Evolutionary conservation across 345 rosid genomes (phyloP).

Genomic region (Diplotaxis tenuifolia): DNA sequence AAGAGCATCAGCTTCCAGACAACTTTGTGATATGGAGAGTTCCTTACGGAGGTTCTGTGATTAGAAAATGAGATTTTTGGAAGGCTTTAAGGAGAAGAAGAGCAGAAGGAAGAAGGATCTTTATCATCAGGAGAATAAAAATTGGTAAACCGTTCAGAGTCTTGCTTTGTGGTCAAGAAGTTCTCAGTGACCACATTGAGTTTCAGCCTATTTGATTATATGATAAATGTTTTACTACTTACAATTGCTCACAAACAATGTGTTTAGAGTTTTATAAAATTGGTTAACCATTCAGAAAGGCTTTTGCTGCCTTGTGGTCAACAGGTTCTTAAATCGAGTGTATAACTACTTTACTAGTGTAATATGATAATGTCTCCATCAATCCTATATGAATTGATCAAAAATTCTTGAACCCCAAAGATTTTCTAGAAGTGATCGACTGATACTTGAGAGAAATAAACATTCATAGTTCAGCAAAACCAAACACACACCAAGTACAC

Average conservation of each 20-base stretch:
- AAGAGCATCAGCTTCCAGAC: conserved; percentile 88
- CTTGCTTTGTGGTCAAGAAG: conserved; percentile 12
- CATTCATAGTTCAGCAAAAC: too few relatives aligned
- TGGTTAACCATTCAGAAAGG: too few relatives aligned
- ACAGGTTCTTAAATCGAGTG: too few relatives aligned
- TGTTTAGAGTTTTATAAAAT: background rate
- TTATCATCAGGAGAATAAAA: conserved; percentile 21
- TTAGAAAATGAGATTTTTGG: conserved; percentile 72
- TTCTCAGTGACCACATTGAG: conserved; percentile 12
- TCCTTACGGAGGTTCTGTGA: conserved; percentile 70
- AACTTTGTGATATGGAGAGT: conserved; percentile 77
- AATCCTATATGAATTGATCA: too few relatives aligned
- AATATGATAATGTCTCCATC: too few relatives aligned
- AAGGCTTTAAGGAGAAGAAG: background rate
- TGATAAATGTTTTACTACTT: conserved; percentile 25
- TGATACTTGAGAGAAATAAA: too few relatives aligned
- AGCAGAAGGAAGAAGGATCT: background rate
- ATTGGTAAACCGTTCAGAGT: conserved; percentile 15
- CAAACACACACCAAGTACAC: too few relatives aligned
- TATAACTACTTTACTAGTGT: too few relatives aligned
- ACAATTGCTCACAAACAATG: conserved; percentile 11
- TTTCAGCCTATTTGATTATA: conserved; percentile 3
- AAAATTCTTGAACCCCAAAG: too few relatives aligned
- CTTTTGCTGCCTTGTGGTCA: too few relatives aligned
- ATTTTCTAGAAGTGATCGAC: too few relatives aligned